phyloP scores from a whole-genome alignment of 495 filamentous ascomycete species.

The Talaromyces trachyspermus region DNA sequence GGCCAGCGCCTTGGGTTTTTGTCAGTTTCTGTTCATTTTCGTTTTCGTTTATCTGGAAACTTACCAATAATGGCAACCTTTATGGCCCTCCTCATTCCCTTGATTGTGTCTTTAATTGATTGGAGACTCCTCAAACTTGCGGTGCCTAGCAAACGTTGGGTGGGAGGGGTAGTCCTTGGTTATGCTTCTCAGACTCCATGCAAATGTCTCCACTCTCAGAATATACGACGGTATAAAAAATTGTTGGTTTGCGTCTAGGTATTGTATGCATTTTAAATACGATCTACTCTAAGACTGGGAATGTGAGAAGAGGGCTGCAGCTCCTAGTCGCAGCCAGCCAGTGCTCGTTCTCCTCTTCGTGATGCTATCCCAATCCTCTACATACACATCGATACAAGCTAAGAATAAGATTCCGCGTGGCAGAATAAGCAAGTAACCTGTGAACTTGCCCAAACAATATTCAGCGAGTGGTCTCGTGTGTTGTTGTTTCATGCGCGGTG shows the following conservation, averaged over 20 bases:
- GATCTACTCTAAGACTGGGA: too few relatives aligned
- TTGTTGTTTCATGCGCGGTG: neutral
- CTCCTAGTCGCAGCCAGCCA: too few relatives aligned
- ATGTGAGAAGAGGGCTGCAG: too few relatives aligned
- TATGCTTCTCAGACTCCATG: too few relatives aligned
- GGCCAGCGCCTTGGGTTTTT: constrained; percentile 57
- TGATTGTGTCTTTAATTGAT: neutral
- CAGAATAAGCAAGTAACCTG: constrained; percentile 10
- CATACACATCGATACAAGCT: neutral
- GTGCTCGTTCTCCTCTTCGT: too few relatives aligned
- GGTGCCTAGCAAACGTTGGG: too few relatives aligned
- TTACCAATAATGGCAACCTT: constrained; percentile 62
- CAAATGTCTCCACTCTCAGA: too few relatives aligned
- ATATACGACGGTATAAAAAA: too few relatives aligned
- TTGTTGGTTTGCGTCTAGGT: too few relatives aligned
- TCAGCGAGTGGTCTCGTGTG: neutral
- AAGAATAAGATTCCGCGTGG: constrained; percentile 9
- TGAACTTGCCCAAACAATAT: constrained; percentile 5
- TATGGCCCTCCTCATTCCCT: constrained; percentile 32
- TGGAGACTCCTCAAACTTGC: neutral
- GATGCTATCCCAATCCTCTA: too few relatives aligned
- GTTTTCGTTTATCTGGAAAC: constrained; percentile 12
- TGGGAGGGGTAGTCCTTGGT: too few relatives aligned
- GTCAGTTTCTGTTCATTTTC: neutral
- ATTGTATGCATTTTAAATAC: too few relatives aligned